phyloP scores from a whole-genome alignment of 306 rosid genomes.

The Morella rubra region DNA sequence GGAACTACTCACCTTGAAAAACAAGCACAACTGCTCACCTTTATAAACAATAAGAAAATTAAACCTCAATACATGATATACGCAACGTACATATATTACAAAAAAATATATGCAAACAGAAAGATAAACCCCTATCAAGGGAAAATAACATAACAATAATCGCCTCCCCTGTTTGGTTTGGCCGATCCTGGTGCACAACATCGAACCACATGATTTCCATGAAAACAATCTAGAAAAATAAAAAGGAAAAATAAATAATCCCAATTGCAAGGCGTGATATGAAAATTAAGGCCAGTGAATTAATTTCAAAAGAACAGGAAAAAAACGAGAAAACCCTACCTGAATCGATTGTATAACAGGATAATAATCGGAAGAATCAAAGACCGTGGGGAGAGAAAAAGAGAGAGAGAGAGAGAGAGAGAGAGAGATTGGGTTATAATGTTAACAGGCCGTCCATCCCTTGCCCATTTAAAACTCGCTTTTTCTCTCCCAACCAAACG shows the following conservation, averaged over 20 bases:
- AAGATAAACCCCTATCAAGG: background rate
- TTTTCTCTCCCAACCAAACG: conserved; percentile 19
- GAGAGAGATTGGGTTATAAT: background rate
- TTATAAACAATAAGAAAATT: background rate
- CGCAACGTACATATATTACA: background rate
- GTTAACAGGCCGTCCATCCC: conserved; percentile 1
- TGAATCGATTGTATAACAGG: conserved; percentile 21
- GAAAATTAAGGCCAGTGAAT: background rate
- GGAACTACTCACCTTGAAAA: background rate
- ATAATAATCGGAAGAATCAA: conserved; percentile 2
- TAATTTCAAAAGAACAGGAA: background rate
- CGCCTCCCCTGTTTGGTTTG: conserved; percentile 18
- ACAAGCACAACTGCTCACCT: background rate
- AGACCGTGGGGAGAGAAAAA: background rate
- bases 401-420: conserved; percentile 6
- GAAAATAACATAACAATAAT: background rate
- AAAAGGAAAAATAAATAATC: background rate
- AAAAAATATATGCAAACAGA: background rate
- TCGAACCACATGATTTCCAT: conserved; percentile 23
- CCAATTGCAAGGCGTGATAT: background rate
- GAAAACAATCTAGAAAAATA: background rate
- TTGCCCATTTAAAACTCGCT: conserved; percentile 22
- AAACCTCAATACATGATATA: background rate
- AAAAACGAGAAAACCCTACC: conserved; percentile 22
- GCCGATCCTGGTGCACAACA: conserved; percentile 29